Evolutionary conservation across 257 asterid species (phyloP).

Genomic region (Fraxinus americana): DNA sequence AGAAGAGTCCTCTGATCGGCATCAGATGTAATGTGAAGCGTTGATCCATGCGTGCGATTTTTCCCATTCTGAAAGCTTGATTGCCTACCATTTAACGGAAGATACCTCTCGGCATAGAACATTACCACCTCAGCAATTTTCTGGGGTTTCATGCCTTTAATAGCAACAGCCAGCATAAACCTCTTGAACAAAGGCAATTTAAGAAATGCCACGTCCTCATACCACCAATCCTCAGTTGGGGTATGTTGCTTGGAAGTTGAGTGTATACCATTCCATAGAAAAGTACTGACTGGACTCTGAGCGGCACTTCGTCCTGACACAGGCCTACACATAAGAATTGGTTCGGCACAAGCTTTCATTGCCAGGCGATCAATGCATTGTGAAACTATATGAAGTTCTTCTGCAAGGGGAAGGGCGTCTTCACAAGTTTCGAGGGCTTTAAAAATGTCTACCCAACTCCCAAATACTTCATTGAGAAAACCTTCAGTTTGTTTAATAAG

Average conservation of each 20-base stretch:
- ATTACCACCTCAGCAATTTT: constrained; percentile 37
- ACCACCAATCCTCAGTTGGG: constrained; percentile 48
- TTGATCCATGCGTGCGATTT: constrained; percentile 13
- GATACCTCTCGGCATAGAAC: constrained; percentile 44
- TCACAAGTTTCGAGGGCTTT: constrained; percentile 52
- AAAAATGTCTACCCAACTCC: constrained; percentile 41
- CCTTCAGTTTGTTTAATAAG: constrained; percentile 40
- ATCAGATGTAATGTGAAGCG: constrained; percentile 27
- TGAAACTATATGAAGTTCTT: constrained; percentile 45
- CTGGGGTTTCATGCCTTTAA: constrained; percentile 41
- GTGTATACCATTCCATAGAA: constrained; percentile 40
- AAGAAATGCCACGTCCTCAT: constrained; percentile 41
- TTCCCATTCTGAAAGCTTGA: constrained; percentile 25
- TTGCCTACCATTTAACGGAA: constrained; percentile 42
- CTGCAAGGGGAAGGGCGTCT: constrained; percentile 42
- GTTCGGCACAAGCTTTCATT: constrained; percentile 42
- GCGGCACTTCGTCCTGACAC: constrained; percentile 14
- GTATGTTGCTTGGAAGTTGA: constrained; percentile 33
- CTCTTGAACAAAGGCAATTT: constrained; percentile 46
- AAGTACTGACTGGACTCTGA: constrained; percentile 21
- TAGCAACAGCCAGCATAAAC: constrained; percentile 34
- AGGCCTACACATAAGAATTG: constrained; percentile 28
- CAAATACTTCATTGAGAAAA: constrained; percentile 42
- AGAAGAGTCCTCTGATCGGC: constrained; percentile 47
- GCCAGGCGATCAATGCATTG: constrained; percentile 52